A percentile compares a stretch with the other conserved stretches of the same genome.
phyloP scores from a whole-genome alignment of 2,329 filamentous ascomycete species.

The Ceratocystis huliohia region DNA sequence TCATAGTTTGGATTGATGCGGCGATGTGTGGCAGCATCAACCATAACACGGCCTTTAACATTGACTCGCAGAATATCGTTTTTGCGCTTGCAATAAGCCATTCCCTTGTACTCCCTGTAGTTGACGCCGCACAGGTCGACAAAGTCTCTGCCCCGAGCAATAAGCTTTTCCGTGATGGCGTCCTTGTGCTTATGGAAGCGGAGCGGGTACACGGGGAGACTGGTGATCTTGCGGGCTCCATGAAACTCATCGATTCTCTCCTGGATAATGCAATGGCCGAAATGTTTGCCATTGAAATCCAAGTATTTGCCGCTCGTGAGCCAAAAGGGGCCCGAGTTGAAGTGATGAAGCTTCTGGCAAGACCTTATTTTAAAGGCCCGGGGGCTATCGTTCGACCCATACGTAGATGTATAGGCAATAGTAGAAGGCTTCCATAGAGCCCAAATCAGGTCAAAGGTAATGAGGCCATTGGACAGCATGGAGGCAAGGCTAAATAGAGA shows the following conservation, averaged over 20 bases:
- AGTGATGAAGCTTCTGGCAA: constrained; percentile 49
- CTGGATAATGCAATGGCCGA: constrained; percentile 60
- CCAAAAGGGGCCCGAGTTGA: background rate
- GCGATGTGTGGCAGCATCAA: constrained; percentile 70
- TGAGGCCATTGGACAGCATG: constrained; percentile 66
- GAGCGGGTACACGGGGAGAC: constrained; percentile 62
- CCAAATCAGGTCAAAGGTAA: constrained; percentile 83
- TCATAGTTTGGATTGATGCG: constrained; percentile 78
- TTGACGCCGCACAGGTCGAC: constrained; percentile 68
- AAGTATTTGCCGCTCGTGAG: background rate
- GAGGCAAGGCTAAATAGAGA: constrained; percentile 50
- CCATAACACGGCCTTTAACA: constrained; percentile 77
- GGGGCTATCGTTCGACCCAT: constrained; percentile 62
- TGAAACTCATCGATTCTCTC: constrained; percentile 64
- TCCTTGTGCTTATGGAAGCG: constrained; percentile 64
- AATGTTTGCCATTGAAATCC: constrained; percentile 28
- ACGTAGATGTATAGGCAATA: constrained; percentile 63
- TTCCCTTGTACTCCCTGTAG: constrained; percentile 69
- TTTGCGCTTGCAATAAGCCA: constrained; percentile 76
- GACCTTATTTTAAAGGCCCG: constrained; percentile 72
- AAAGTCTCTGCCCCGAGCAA: constrained; percentile 76
- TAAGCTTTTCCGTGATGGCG: constrained; percentile 50
- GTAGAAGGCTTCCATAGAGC: constrained; percentile 80
- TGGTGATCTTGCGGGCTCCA: constrained; percentile 70
- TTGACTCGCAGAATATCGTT: constrained; percentile 64